Evolutionary conservation across 2,329 filamentous ascomycete species (phyloP).

Genomic region (Paraconiothyrium brasiliense): DNA sequence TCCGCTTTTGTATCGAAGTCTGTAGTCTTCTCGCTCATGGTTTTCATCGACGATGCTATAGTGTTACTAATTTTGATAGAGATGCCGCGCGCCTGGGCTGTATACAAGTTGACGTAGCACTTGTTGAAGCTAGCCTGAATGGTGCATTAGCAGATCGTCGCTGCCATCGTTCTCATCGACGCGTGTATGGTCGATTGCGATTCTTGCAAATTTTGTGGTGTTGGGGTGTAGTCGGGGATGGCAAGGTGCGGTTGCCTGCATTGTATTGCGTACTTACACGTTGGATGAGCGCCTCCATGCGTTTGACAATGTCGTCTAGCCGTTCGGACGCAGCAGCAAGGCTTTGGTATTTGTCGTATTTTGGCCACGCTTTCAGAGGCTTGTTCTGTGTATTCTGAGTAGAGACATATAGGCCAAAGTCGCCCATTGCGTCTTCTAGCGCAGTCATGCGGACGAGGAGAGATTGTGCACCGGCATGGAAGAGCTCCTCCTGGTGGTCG

Average conservation of each 20-base stretch:
- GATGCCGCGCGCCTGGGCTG: constrained; percentile 10
- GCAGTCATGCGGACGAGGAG: constrained; percentile 21
- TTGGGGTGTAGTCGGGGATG: neutral
- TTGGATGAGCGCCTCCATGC: neutral
- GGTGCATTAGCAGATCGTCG: neutral
- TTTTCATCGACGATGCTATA: constrained; percentile 20
- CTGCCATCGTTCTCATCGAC: no score
- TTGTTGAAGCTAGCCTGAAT: neutral
- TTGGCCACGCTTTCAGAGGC: constrained; percentile 27
- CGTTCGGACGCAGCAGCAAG: neutral
- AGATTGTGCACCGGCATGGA: neutral
- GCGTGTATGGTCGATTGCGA: no score
- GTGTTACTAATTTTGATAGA: constrained; percentile 22
- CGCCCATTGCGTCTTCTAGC: constrained; percentile 22
- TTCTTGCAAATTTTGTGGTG: neutral
- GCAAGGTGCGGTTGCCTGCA: neutral
- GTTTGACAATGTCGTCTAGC: constrained; percentile 11
- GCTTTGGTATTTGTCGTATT: constrained; percentile 20
- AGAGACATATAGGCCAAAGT: constrained; percentile 21
- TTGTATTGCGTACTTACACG: neutral
- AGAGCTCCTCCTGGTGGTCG: neutral
- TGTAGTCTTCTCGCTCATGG: constrained; percentile 25
- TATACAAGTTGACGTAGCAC: neutral
- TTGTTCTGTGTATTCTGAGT: constrained; percentile 19
- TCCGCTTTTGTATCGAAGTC: constrained; percentile 24